Conservation (phyloP, 2,329 filamentous ascomycete species). For the Polychaeton citri region DNA sequence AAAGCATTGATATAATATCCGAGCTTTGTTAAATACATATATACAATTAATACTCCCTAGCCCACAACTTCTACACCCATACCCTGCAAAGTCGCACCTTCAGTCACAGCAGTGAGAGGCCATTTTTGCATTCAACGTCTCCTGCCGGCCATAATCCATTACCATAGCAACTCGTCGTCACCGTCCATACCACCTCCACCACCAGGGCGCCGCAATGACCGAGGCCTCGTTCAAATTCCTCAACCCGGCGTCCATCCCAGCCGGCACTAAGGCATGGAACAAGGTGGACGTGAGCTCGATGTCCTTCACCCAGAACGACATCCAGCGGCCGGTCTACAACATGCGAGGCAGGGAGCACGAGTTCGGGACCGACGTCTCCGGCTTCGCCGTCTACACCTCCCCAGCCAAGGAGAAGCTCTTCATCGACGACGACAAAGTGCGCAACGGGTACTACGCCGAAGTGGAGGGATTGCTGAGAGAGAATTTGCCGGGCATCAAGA, state of each 20-base stretch:
- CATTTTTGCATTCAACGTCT: too few species aligned
- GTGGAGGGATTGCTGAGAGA: constrained; percentile 44
- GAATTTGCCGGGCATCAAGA: constrained; percentile 41
- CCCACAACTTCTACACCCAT: too few species aligned
- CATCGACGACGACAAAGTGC: constrained; percentile 41
- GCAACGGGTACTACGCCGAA: constrained; percentile 47
- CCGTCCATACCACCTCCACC: background rate
- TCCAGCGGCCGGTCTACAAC: constrained; percentile 39
- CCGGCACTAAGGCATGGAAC: constrained; percentile 41
- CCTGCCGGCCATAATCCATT: too few species aligned
- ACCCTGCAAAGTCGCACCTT: too few species aligned
- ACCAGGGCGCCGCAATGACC: constrained; percentile 37
- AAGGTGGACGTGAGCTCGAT: constrained; percentile 49
- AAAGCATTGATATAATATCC: too few species aligned
- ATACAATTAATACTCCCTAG: too few species aligned
- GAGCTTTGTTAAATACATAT: too few species aligned
- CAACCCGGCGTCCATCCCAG: constrained; percentile 35
- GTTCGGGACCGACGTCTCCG: constrained; percentile 44
- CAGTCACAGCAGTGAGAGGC: too few species aligned
- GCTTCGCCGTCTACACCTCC: constrained; percentile 42
- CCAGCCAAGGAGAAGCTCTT: constrained; percentile 44
- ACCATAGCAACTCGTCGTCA: too few species aligned
- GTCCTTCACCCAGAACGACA: constrained; percentile 38
- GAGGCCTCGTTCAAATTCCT: constrained; percentile 48
- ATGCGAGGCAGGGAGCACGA: constrained; percentile 37